These are phyloP conservation scores for Kodamaea nitidulidarum DNA, from an alignment of 805 yeast genomes.

Conservation along the genomic window DNA sequence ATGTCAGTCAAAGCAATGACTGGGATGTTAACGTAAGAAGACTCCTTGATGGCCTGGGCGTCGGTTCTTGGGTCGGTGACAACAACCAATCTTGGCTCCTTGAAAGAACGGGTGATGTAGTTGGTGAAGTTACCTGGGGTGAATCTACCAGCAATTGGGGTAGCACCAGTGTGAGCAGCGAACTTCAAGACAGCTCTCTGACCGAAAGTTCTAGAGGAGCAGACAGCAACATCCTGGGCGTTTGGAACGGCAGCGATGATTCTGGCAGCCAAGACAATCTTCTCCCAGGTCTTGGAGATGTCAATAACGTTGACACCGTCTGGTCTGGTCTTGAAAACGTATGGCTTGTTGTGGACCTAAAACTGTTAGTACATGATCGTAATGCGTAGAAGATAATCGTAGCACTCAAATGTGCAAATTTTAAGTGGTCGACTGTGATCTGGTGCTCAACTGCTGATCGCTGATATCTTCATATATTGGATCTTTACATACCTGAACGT, in stretches of 20 bases:
- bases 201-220: slow-evolving; percentile 98
- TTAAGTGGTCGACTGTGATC: no score
- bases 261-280: slow-evolving; percentile 98
- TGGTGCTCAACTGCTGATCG: no score
- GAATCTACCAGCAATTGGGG: slow-evolving; percentile 99
- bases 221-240: slow-evolving; percentile 97
- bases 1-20: slow-evolving; percentile 98
- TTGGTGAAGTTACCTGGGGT: slow-evolving; percentile 99
- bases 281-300: slow-evolving; percentile 99
- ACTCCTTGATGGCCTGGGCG: slow-evolving; percentile 99
- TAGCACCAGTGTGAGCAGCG: slow-evolving; percentile 99
- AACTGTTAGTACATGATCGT: no score
- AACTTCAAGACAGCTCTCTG: slow-evolving; percentile 99
- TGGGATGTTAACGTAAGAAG: slow-evolving; percentile 99
- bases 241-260: slow-evolving; percentile 99
- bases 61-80: slow-evolving; percentile 99
- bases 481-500: no score
- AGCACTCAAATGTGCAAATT: no score
- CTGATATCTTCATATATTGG: no score
- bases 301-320: slow-evolving; percentile 99
- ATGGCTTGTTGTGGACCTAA: slow-evolving; percentile 96
- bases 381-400: no score
- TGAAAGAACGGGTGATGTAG: slow-evolving; percentile 99
- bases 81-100: slow-evolving; percentile 99
- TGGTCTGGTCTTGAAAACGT: slow-evolving; percentile 97